Evolutionary conservation across 768 basidiomycete species (phyloP).

Genomic region (Plicaturopsis crispa): DNA sequence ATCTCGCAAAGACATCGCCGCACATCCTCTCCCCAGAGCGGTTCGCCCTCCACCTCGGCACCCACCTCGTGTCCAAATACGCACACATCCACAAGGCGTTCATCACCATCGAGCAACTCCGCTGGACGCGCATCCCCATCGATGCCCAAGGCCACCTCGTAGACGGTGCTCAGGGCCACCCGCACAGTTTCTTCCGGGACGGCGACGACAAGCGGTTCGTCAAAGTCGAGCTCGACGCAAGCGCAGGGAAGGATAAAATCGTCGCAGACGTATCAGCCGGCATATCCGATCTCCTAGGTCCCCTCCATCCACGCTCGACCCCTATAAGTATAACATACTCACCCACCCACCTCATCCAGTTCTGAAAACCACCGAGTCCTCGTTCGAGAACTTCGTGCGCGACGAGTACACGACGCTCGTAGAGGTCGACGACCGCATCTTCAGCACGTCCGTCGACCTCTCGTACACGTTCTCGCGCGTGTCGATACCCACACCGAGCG

Average conservation of each 20-base stretch:
- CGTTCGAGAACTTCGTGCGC: constrained; percentile 71
- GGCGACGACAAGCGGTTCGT: constrained; percentile 83
- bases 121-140: constrained; percentile 76
- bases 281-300: constrained; percentile 75
- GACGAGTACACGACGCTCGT: constrained; percentile 87
- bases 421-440: constrained; percentile 82
- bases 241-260: constrained; percentile 52
- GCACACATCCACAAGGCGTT: constrained; percentile 65
- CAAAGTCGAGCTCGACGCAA: constrained; percentile 59
- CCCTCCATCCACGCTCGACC: constrained; percentile 14
- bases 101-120: constrained; percentile 68
- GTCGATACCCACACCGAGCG: constrained; percentile 35
- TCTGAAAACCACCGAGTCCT: constrained; percentile 83
- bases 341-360: constrained; percentile 34
- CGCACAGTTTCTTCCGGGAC: constrained; percentile 80
- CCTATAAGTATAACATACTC: neutral
- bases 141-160: constrained; percentile 27
- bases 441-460: constrained; percentile 83
- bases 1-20: constrained; percentile 74
- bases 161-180: constrained; percentile 40
- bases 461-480: constrained; percentile 53
- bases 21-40: constrained; percentile 76
- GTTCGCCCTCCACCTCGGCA: constrained; percentile 83
- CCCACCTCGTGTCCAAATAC: constrained; percentile 77
- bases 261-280: constrained; percentile 60